These are phyloP conservation scores for Amoeboaphelidium protococcarum DNA, from an alignment of 371 early-diverging fungal genomes.

Conservation along the genomic window DNA sequence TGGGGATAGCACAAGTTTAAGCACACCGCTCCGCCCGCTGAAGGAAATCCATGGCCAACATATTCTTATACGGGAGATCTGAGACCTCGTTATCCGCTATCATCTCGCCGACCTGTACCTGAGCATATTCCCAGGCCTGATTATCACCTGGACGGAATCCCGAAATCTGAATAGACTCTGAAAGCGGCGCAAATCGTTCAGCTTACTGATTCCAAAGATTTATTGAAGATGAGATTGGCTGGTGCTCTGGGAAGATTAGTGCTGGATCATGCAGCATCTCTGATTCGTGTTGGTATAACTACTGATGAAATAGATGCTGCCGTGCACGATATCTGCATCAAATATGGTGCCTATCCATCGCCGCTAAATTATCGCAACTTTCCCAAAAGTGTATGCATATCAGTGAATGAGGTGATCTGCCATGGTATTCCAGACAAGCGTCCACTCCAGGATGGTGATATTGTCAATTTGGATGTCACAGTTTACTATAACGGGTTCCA, in stretches of 20 bases:
- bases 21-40: slow-evolving; percentile 6
- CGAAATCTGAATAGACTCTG: slow-evolving; percentile 32
- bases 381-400: slow-evolving; percentile 74
- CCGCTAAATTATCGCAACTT: slow-evolving; percentile 77
- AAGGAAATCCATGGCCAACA: slow-evolving; percentile 39
- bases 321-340: slow-evolving; percentile 61
- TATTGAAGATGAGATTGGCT: slow-evolving; percentile 46
- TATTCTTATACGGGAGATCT: slow-evolving; percentile 51
- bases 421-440: slow-evolving; percentile 78
- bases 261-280: slow-evolving; percentile 43
- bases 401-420: slow-evolving; percentile 48
- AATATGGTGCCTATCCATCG: slow-evolving; percentile 67
- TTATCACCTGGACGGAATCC: slow-evolving; percentile 45
- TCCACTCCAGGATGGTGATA: slow-evolving; percentile 61
- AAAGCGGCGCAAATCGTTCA: slow-evolving; percentile 32
- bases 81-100: slow-evolving; percentile 61
- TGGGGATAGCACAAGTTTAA: slow-evolving; percentile 32
- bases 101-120: slow-evolving; percentile 42
- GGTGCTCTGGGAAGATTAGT: slow-evolving; percentile 48
- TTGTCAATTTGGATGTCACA: slow-evolving; percentile 71
- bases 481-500: slow-evolving; percentile 70
- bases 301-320: slow-evolving; percentile 72
- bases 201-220: slow-evolving; percentile 29
- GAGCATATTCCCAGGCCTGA: slow-evolving; percentile 47
- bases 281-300: slow-evolving; percentile 55